These are phyloP conservation scores for Sisymbrium irio DNA, from an alignment of 345 rosid genomes.

Conservation along the genomic window DNA sequence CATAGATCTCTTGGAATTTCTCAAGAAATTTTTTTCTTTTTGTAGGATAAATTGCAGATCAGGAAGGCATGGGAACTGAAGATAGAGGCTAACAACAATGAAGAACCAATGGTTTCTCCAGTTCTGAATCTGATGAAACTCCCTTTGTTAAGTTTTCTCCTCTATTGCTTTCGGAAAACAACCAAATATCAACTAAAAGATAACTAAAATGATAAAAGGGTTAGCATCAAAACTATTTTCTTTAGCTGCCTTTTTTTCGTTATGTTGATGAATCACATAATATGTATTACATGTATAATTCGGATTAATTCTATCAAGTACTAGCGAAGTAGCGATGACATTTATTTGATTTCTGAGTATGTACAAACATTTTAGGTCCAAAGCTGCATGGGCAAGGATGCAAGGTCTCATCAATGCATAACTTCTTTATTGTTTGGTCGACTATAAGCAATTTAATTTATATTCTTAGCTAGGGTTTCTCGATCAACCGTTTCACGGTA, in stretches of 20 bases:
- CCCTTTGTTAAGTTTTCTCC: constrained; percentile 46
- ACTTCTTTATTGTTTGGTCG: constrained; percentile 10
- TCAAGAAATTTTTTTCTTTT: neutral
- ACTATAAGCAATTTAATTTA: constrained; percentile 28
- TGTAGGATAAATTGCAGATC: constrained; percentile 41
- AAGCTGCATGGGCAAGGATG: constrained; percentile 30
- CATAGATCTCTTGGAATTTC: neutral
- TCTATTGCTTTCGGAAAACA: constrained; percentile 30
- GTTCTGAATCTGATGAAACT: constrained; percentile 40
- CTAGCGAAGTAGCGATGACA: constrained; percentile 1
- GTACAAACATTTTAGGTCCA: constrained; percentile 26
- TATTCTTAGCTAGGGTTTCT: constrained; percentile 30
- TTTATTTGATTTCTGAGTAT: constrained; percentile 30
- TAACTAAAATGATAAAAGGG: constrained; percentile 12
- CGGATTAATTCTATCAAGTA: neutral
- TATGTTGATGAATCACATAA: neutral
- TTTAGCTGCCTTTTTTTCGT: neutral
- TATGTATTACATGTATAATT: neutral
- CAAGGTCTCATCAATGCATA: constrained; percentile 25
- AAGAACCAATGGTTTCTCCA: constrained; percentile 29
- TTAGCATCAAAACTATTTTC: constrained; percentile 6
- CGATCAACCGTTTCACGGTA: constrained; percentile 12
- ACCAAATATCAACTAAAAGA: constrained; percentile 29
- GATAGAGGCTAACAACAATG: constrained; percentile 25
- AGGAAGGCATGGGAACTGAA: constrained; percentile 30